Percentiles rank a stretch among this genome's conserved stretches.
These are phyloP conservation scores for Adiantum capillusveneris DNA, from an alignment of 75 land plant species.

Conservation along the genomic window DNA sequence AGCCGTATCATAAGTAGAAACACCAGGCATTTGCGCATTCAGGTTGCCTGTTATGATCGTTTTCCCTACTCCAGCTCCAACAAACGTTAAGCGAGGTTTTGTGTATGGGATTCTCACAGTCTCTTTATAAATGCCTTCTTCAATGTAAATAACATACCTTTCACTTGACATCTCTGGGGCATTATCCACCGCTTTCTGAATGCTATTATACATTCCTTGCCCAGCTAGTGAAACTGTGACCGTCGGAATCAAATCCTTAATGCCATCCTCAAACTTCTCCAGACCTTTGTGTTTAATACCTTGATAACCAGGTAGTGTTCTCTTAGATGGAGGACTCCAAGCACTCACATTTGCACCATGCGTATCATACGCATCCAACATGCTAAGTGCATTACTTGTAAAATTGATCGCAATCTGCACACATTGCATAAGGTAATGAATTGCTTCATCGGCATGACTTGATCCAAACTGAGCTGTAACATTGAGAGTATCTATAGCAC, in stretches of 20 bases:
- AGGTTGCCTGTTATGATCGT: constrained; percentile 56
- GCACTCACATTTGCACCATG: constrained; percentile 18
- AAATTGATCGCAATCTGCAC: constrained; percentile 6
- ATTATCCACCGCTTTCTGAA: constrained; percentile 57
- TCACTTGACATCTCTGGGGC: constrained; percentile 33
- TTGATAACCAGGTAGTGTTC: constrained; percentile 2
- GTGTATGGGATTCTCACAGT: constrained; percentile 44
- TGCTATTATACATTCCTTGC: constrained; percentile 28
- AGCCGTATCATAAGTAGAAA: constrained; percentile 48
- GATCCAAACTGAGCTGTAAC: too few relatives aligned
- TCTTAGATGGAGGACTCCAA: constrained; percentile 33
- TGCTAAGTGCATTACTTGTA: constrained; percentile 36
- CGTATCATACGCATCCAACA: constrained; percentile 26
- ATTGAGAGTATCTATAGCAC: too few relatives aligned
- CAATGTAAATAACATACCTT: constrained; percentile 47
- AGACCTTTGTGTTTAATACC: neutral
- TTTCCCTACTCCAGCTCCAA: constrained; percentile 58
- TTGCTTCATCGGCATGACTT: neutral
- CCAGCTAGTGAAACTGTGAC: constrained; percentile 51
- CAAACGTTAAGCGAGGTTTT: constrained; percentile 49
- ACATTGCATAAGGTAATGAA: constrained; percentile 6
- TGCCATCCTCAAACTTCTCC: neutral
- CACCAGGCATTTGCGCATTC: constrained; percentile 32
- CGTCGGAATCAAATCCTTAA: constrained; percentile 17
- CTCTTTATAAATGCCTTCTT: constrained; percentile 62